Percentiles rank a stretch among this genome's conserved stretches.
phyloP scores from a whole-genome alignment of 2,329 filamentous ascomycete species.

The Cercospora berteroae region DNA sequence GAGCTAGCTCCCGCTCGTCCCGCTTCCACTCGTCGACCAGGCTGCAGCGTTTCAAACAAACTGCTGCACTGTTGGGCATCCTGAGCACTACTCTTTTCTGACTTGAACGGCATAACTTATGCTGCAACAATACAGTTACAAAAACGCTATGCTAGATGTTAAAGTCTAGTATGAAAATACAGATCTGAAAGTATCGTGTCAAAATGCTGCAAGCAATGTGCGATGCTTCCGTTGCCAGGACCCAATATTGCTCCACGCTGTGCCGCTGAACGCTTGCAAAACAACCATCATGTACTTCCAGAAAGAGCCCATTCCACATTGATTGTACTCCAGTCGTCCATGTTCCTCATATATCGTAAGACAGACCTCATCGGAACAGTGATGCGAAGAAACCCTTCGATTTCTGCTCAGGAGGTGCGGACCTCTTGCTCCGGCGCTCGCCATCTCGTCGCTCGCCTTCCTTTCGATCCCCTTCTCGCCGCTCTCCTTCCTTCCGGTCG shows the following conservation, averaged over 20 bases:
- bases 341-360: neutral
- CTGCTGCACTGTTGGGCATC: too few relatives aligned
- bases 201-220: neutral
- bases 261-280: neutral
- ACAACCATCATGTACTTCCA: neutral
- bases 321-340: neutral
- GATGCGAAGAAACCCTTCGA: constrained; percentile 18
- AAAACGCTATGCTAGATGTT: neutral
- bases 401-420: constrained; percentile 14
- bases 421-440: constrained; percentile 16
- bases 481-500: constrained; percentile 7
- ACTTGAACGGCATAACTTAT: neutral
- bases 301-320: neutral
- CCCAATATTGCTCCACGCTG: neutral
- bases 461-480: constrained; percentile 13
- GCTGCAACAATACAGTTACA: neutral
- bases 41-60: too few relatives aligned
- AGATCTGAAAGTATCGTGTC: neutral
- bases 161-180: neutral
- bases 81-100: too few relatives aligned
- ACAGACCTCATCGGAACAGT: constrained; percentile 8
- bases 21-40: neutral
- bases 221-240: neutral
- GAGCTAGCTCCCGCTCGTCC: neutral
- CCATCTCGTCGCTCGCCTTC: constrained; percentile 10